Base-by-base conservation (phyloP, 768 basidiomycete species). In the Rhodotorula kratochvilovae region DNA sequence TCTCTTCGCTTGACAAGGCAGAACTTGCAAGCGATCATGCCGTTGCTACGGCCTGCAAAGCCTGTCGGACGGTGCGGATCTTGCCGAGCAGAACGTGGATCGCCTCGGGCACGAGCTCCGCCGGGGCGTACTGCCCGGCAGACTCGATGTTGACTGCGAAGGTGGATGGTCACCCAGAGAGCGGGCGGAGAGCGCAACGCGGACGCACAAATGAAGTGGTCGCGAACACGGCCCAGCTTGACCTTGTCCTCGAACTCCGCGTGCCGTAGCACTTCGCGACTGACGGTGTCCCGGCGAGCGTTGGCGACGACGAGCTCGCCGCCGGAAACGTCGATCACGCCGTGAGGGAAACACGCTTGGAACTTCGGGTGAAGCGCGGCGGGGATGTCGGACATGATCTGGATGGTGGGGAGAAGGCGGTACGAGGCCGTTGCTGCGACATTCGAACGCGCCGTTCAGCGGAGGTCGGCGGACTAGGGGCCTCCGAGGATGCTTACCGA, bases 381-480 rank as follows among this genome's bases (percentile, higher is more conserved):
- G 0, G 92, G 90, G 42, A 97, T 88, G 0, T 89, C 89, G 72
- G 87, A 86, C 68, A 82, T 85, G 71, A 89, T 82, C 60, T 84
- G 79, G 79, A 99, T 89, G 74, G 89, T 84, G 0, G 96, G 96
- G 42, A 96, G 85, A 12, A 96, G 84, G 61, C 96, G 90, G 79
- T 98, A 99, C 1, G 93, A 91, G 5, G 96, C 95, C 13, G 94
- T 97, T 6, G 95, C 95, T 93, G 72, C 42, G 51, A 27, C 7
- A 6, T 11, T 35, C 36, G 39, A 54, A 33, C 48, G 19, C 36
- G 17, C 48, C 3, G 48, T 50, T 10, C 48, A 27, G 19, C 7
- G 23, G 12, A 21, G 5, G 48, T 23, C 23, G n/a, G n/a, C n/a
- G n/a, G n/a, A n/a, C n/a, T n/a, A n/a, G n/a, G n/a, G n/a, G n/a